Conservation (phyloP, 768 basidiomycete genomes). For the Boletellus ananas region DNA sequence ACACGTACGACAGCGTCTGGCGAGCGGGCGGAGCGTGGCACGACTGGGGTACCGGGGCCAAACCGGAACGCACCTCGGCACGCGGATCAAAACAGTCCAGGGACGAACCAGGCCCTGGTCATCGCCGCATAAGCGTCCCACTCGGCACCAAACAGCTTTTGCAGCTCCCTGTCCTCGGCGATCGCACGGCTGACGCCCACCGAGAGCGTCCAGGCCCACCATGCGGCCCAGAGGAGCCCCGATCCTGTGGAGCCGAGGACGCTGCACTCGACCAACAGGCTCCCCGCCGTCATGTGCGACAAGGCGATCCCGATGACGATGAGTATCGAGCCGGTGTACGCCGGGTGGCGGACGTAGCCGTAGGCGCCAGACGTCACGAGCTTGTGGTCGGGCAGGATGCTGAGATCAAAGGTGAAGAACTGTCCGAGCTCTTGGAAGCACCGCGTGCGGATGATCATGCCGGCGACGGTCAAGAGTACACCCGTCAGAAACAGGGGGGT, state of each 20-base stretch:
- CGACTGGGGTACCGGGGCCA: too few relatives aligned
- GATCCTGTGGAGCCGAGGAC: slow-evolving; percentile 29
- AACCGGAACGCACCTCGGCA: not conserved
- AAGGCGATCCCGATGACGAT: slow-evolving; percentile 45
- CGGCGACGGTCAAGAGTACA: slow-evolving; percentile 39
- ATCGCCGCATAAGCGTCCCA: slow-evolving; percentile 46
- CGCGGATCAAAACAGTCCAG: slow-evolving; percentile 37
- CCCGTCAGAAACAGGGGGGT: slow-evolving; percentile 47
- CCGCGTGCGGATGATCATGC: slow-evolving; percentile 46
- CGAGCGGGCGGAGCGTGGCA: too few relatives aligned
- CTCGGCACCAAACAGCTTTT: slow-evolving; percentile 40
- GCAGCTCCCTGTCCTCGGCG: slow-evolving; percentile 51
- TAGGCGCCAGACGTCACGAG: slow-evolving; percentile 52
- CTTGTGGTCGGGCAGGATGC: slow-evolving; percentile 48
- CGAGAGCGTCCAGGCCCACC: slow-evolving; percentile 50
- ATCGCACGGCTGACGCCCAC: slow-evolving; percentile 46
- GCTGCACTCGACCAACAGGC: slow-evolving; percentile 43
- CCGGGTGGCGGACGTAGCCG: slow-evolving; percentile 51
- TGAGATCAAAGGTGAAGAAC: slow-evolving; percentile 58
- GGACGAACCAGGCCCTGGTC: slow-evolving; percentile 50
- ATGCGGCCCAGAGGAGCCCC: slow-evolving; percentile 34
- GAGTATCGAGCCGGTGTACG: slow-evolving; percentile 51
- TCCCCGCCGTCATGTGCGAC: slow-evolving; percentile 44
- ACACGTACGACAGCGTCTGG: not conserved
- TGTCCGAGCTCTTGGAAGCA: slow-evolving; percentile 52